Evolutionary conservation across 2,329 filamentous ascomycete genomes (phyloP), one percentile per base, ranked within the genome.

Genomic region (Lecanicillium sp.): DNA sequence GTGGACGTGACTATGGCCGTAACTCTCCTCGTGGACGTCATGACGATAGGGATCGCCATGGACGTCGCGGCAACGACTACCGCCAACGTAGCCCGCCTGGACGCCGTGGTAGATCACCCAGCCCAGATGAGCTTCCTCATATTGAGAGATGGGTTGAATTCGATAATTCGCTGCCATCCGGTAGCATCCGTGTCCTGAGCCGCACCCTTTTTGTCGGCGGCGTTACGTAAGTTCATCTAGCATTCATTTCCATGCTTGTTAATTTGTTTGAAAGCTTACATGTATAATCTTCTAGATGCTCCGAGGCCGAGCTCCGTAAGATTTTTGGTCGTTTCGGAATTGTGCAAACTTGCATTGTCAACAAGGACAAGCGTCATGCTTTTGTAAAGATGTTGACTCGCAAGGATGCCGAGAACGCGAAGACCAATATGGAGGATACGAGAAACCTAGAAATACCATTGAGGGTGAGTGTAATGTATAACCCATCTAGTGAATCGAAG

Each of bases 381-480:
- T 98, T 98, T 58, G 90, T 98, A 54, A 98, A 98, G 66, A 98
- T 98, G 92, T 76, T 92, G 49, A 92, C 78, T 46, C 86, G 94
- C 28, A 73, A 78, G 45, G 87, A 95, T 60, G 90, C 92, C 12
- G 74, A 94, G 43, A 68, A 60, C 45, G 92, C 92, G 36, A 94
- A 94, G 57, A 77, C 83, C 28, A 85, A 80, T 37, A 95, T 96
- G 80, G 89, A 95, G 58, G 80, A 79, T 37, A 77, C 79, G 44
- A 78, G 83, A 46, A 75, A 80, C 43, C 72, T 81, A 5, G 83
- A 86, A 36, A 75, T 84, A 51, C 78, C 86, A 47, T 76, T 87
- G 38, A 75, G 83, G 51, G 80, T 84, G 71, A 66, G 78, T 66
- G n/a, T 15, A 4, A 9, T 25, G 7, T 18, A 9, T 34, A 39